These are phyloP conservation scores for Blastocystis sp. DNA, from an alignment of 352 stramenopile genomes.

Conservation along the genomic window DNA sequence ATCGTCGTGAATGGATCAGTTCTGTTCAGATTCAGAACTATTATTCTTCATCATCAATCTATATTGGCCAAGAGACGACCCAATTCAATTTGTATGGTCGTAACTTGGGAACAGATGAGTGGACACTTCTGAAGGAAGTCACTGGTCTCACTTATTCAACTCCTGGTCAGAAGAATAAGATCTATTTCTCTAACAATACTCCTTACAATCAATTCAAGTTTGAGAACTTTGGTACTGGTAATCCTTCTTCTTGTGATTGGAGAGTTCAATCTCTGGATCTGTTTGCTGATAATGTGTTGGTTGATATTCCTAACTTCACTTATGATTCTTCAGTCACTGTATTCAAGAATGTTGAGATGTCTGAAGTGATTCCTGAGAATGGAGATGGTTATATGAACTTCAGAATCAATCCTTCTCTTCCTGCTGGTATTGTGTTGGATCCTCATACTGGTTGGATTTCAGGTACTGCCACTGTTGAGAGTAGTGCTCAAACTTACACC, in stretches of 20 bases:
- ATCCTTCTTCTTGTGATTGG: background rate
- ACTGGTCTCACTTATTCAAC: background rate
- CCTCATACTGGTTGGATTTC: background rate
- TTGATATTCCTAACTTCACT: background rate
- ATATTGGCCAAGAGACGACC: background rate
- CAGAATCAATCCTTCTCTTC: background rate
- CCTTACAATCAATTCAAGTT: conserved; percentile 9
- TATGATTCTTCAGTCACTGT: background rate
- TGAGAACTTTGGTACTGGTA: conserved; percentile 8
- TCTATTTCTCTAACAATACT: background rate
- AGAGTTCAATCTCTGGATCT: background rate
- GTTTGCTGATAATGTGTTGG: background rate
- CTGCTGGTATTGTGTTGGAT: conserved; percentile 5
- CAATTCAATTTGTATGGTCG: background rate
- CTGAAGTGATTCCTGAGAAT: conserved; percentile 6
- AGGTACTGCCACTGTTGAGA: background rate
- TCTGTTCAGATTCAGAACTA: background rate
- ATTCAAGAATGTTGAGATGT: conserved; percentile 24
- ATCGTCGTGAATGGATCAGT: conserved; percentile 51
- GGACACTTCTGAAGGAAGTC: background rate
- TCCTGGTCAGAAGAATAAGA: background rate
- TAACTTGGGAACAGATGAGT: background rate
- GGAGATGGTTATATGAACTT: background rate
- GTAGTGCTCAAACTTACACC: background rate
- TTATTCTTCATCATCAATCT: background rate